A percentile compares a stretch with the other conserved stretches of the same genome.
Evolutionary conservation across 148 eudicot genomes (phyloP).

Genomic region (Euryodendron excelsum): DNA sequence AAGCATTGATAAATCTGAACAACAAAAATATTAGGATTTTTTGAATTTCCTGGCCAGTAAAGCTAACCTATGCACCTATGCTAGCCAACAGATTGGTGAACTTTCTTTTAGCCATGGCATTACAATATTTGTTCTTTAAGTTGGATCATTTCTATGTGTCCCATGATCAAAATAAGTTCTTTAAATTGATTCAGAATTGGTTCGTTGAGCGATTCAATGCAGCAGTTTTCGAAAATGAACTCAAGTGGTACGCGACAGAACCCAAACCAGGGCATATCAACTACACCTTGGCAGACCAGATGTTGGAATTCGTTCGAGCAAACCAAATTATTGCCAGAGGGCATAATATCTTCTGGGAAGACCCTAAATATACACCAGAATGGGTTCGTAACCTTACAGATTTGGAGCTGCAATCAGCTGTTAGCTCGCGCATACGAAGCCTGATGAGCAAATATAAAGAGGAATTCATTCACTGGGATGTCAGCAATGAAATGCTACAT

Average conservation of each 20-base stretch:
- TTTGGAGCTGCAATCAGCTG: constrained; percentile 44
- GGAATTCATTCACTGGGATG: constrained; percentile 90
- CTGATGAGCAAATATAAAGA: constrained; percentile 58
- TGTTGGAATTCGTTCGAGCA: constrained; percentile 66
- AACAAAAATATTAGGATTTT: too few species aligned
- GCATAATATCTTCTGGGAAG: constrained; percentile 96
- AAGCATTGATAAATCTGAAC: too few species aligned
- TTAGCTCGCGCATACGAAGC: constrained; percentile 49
- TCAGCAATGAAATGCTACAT: constrained; percentile 85
- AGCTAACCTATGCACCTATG: background rate
- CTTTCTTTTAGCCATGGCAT: background rate
- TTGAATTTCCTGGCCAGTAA: too few species aligned
- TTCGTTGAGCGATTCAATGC: constrained; percentile 76
- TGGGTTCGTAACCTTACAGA: constrained; percentile 68
- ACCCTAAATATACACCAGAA: constrained; percentile 50
- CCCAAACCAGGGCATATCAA: constrained; percentile 49
- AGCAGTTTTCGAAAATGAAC: constrained; percentile 89
- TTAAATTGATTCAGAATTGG: constrained; percentile 57
- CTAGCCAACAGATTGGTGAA: background rate
- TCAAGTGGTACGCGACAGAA: constrained; percentile 90
- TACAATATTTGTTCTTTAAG: background rate
- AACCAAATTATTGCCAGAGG: constrained; percentile 65
- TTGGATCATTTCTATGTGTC: background rate
- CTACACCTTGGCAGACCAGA: constrained; percentile 68
- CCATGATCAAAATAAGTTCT: too few species aligned